Evolutionary conservation across 805 yeast species (phyloP), one percentile per base, ranked within the genome.

Genomic region (Starmerella geochares): DNA sequence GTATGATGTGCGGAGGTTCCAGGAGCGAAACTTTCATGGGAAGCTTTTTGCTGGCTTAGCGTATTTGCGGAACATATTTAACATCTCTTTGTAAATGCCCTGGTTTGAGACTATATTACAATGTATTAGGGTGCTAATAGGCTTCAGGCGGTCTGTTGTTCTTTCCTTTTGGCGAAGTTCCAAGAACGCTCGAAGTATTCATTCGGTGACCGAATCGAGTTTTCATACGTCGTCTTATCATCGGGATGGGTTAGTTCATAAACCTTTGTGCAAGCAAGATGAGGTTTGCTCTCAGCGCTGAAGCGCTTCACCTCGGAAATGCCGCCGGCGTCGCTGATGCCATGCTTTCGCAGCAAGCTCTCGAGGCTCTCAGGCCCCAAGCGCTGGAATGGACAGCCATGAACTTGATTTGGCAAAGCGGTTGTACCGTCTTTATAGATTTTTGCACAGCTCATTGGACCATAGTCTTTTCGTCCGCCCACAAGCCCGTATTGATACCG

Each of bases 381-480:
- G 59, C 83, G 90, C 48, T 94, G 71, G 66, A 84, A 92, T 4
- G 97, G 96, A 66, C 97, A 90, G 2, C 98, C 98, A 62, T 90
- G 74, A 71, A 41, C 72, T 68, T 10, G 71, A 70, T 0, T 94
- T 87, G 55, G 27, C 24, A 31, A 35, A 4, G 48, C 51, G 8
- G 48, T 25, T 3, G 80, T 75, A 7, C 86, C 86, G 57, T 80
- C 80, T 24, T 78, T 72, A 51, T 86, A 65, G 37, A 92, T 86
- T 1, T 81, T 79, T 35, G 78, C 76, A 69, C 96, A 92, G 62
- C 81, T 83, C 81, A 83, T 77, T 3, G 97, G 95, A 59, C 77
- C 77, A 66, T 86, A 87, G 59, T 86, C 84, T 59, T 79, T 82
- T 53, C 95, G 71, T 11, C 82, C 81, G 58, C 98, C 99, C 67